Conservation (phyloP, 345 rosid species). For the Hypericum perforatum region DNA sequence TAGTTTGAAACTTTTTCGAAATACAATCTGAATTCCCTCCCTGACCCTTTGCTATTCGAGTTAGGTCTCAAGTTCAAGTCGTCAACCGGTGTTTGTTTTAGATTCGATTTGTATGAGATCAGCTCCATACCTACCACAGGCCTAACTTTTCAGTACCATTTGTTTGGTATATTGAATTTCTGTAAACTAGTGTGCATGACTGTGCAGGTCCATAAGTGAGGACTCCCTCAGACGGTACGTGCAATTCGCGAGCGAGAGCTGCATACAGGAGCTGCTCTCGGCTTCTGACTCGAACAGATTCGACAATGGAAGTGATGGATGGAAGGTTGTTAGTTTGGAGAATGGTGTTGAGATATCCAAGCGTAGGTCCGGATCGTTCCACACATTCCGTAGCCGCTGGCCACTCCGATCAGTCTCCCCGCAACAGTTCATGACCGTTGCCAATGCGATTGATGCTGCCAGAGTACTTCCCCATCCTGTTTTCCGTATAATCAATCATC, state of each 20-base stretch:
- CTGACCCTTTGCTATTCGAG: too few species aligned
- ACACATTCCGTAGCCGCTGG: slow-evolving; percentile 64
- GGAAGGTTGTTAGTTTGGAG: slow-evolving; percentile 44
- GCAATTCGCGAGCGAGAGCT: slow-evolving; percentile 66
- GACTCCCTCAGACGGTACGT: slow-evolving; percentile 68
- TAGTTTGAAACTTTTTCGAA: too few species aligned
- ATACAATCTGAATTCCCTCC: too few species aligned
- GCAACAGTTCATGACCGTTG: slow-evolving; percentile 58
- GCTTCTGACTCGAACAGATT: slow-evolving; percentile 51
- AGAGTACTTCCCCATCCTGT: slow-evolving; percentile 30
- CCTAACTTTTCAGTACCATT: too few species aligned
- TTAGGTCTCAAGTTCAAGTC: too few species aligned
- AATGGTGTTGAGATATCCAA: slow-evolving; percentile 64
- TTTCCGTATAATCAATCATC: not conserved
- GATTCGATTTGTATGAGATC: too few species aligned
- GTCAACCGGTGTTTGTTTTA: too few species aligned
- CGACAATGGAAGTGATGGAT: slow-evolving; percentile 46
- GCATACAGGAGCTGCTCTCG: slow-evolving; percentile 63
- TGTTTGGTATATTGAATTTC: too few species aligned
- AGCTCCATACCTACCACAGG: too few species aligned
- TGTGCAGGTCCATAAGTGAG: slow-evolving; percentile 61
- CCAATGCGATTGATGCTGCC: slow-evolving; percentile 73
- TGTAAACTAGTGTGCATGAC: too few species aligned
- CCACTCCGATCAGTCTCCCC: slow-evolving; percentile 59
- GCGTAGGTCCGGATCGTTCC: slow-evolving; percentile 49